These are phyloP conservation scores for Danielia oregonensis DNA, from an alignment of 805 yeast species.

Conservation along the genomic window DNA sequence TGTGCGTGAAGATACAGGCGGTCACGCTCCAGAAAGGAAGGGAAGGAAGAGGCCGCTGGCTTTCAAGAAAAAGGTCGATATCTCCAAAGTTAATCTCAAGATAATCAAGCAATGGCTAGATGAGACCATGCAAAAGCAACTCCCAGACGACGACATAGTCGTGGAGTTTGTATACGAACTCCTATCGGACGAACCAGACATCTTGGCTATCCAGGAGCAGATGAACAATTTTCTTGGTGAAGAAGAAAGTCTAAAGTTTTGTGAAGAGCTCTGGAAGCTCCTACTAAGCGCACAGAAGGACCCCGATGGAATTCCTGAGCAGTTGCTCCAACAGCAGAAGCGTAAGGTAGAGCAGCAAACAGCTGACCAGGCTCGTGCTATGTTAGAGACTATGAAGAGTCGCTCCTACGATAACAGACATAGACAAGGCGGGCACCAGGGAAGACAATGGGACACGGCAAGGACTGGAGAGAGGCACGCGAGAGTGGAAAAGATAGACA, in stretches of 20 bases:
- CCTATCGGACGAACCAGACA: constrained; percentile 33
- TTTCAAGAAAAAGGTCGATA: constrained; percentile 32
- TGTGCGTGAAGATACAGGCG: too few species aligned
- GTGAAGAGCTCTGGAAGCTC: constrained; percentile 42
- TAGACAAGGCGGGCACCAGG: constrained; percentile 2
- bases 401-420: constrained; percentile 3
- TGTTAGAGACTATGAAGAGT: constrained; percentile 6
- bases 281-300: constrained; percentile 42
- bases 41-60: too few species aligned
- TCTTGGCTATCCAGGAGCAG: constrained; percentile 40
- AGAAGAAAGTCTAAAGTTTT: constrained; percentile 35
- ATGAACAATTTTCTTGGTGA: constrained; percentile 44
- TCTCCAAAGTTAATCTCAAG: constrained; percentile 33
- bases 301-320: constrained; percentile 43
- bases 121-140: constrained; percentile 25
- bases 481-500: neutral
- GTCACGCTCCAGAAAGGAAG: too few species aligned
- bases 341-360: constrained; percentile 9
- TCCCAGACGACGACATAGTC: constrained; percentile 52
- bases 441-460: neutral
- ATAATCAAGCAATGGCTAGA: constrained; percentile 42
- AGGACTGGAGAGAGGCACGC: neutral
- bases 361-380: neutral
- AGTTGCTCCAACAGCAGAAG: constrained; percentile 22
- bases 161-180: constrained; percentile 44